phyloP scores from a whole-genome alignment of 495 filamentous ascomycete species.

The Xylaria longipes region DNA sequence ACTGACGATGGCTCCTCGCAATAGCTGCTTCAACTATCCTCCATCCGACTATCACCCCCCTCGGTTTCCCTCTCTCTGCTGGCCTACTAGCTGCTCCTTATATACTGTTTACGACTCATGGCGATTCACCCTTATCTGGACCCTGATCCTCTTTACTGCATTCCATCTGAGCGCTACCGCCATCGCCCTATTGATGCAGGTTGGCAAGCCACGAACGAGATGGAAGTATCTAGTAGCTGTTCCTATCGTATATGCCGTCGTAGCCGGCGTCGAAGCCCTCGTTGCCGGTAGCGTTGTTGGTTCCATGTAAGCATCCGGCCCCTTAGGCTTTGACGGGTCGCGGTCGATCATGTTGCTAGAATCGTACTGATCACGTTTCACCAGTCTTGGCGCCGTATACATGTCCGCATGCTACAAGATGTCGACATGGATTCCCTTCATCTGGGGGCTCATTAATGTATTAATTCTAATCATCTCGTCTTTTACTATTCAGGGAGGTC shows the following conservation, averaged over 20 bases:
- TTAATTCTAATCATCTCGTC: slow-evolving; percentile 90
- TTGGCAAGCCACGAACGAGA: slow-evolving; percentile 58
- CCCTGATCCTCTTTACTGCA: slow-evolving; percentile 69
- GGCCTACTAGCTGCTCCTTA: slow-evolving; percentile 59
- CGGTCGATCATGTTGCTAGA: not conserved
- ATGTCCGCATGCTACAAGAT: slow-evolving; percentile 86
- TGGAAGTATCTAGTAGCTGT: slow-evolving; percentile 80
- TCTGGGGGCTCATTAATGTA: slow-evolving; percentile 92
- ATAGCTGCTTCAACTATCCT: slow-evolving; percentile 50
- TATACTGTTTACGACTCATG: slow-evolving; percentile 83
- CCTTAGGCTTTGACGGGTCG: not conserved
- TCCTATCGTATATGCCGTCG: slow-evolving; percentile 73
- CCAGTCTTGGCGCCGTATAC: slow-evolving; percentile 85
- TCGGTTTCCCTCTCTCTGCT: slow-evolving; percentile 78
- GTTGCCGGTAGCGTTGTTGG: slow-evolving; percentile 90
- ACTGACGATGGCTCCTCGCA: slow-evolving; percentile 38
- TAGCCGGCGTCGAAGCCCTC: slow-evolving; percentile 82
- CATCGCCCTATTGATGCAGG: slow-evolving; percentile 76
- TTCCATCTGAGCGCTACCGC: slow-evolving; percentile 73
- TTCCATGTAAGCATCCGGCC: slow-evolving; percentile 66
- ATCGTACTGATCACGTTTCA: slow-evolving; percentile 35
- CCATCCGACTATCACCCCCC: slow-evolving; percentile 75
- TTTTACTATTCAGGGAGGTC: slow-evolving; percentile 92
- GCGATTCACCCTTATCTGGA: slow-evolving; percentile 93
- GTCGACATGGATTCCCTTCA: slow-evolving; percentile 96